phyloP scores from a whole-genome alignment of 2,329 filamentous ascomycete genomes.

The Lachnellula arida region DNA sequence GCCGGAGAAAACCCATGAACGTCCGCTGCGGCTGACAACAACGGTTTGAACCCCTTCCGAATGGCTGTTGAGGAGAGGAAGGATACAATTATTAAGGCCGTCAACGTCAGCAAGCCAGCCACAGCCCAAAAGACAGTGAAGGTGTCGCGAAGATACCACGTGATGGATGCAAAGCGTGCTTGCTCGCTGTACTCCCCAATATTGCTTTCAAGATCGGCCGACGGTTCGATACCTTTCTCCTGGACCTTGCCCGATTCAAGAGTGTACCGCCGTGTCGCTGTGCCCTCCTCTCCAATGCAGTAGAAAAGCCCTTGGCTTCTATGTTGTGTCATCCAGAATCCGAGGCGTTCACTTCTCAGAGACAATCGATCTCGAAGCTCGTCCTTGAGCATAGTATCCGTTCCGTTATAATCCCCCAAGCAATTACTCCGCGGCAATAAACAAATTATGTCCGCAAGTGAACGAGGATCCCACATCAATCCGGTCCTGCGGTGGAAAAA shows the following conservation, averaged over 20 bases:
- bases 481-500: conserved; percentile 66
- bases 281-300: conserved; percentile 64
- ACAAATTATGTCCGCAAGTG: conserved; percentile 73
- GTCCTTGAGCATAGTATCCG: conserved; percentile 53
- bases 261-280: conserved; percentile 46
- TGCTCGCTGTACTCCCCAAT: conserved; percentile 22
- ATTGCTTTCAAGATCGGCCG: conserved; percentile 23
- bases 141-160: conserved; percentile 68
- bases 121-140: conserved; percentile 62
- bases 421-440: conserved; percentile 78
- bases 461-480: conserved; percentile 79
- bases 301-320: conserved; percentile 66
- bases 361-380: conserved; percentile 51
- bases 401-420: conserved; percentile 64
- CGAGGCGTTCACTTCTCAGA: conserved; percentile 66
- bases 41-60: conserved; percentile 65
- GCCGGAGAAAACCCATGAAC: conserved; percentile 71
- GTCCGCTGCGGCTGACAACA: conserved; percentile 56
- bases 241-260: conserved; percentile 42
- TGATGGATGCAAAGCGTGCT: conserved; percentile 63
- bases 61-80: conserved; percentile 68
- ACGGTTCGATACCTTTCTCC: conserved; percentile 21
- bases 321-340: conserved; percentile 75
- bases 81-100: conserved; percentile 71
- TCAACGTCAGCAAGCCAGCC: conserved; percentile 55